Percentiles rank a stretch among this genome's conserved stretches.
These are phyloP conservation scores for Globisporangium perplexum DNA, from an alignment of 352 stramenopile species.

Conservation along the genomic window DNA sequence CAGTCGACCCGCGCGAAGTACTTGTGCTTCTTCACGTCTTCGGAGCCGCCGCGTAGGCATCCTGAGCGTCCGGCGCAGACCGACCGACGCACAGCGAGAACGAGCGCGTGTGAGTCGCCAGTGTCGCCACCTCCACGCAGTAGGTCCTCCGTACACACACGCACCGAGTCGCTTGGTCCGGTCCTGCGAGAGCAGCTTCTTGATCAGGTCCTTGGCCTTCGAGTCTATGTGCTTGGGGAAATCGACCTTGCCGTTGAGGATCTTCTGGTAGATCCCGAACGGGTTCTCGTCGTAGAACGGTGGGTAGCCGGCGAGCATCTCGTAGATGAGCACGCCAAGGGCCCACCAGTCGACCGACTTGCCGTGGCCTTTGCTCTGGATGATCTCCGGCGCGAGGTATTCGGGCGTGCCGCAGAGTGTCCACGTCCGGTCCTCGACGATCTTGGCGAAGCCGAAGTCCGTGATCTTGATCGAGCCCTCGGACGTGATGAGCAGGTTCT, in stretches of 20 bases:
- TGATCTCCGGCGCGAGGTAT: slow-evolving; percentile 93
- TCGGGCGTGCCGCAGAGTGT: slow-evolving; percentile 92
- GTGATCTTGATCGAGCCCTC: slow-evolving; percentile 91
- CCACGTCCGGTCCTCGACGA: slow-evolving; percentile 86
- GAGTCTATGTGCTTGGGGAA: slow-evolving; percentile 88
- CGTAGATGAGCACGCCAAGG: slow-evolving; percentile 88
- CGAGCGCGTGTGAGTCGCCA: background rate
- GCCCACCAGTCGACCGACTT: slow-evolving; percentile 92
- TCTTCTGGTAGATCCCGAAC: slow-evolving; percentile 94
- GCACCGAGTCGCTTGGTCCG: slow-evolving; percentile 84
- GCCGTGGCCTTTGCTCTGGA: slow-evolving; percentile 87
- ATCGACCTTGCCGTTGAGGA: slow-evolving; percentile 88
- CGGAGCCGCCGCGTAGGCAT: slow-evolving; percentile 86
- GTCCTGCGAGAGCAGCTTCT: slow-evolving; percentile 88
- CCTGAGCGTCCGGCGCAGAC: slow-evolving; percentile 25
- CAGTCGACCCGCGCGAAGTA: slow-evolving; percentile 88
- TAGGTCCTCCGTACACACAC: no score
- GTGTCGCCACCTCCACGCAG: no score
- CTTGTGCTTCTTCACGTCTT: slow-evolving; percentile 92
- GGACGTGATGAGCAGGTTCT: slow-evolving; percentile 94
- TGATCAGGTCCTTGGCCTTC: slow-evolving; percentile 90
- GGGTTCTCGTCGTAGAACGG: slow-evolving; percentile 92
- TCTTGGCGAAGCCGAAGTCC: slow-evolving; percentile 94
- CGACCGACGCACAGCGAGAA: slow-evolving; percentile 39
- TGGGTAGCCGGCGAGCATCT: slow-evolving; percentile 89